These are phyloP conservation scores for Macrolepiota albuminosa DNA, from an alignment of 768 basidiomycete species.

Conservation along the genomic window DNA sequence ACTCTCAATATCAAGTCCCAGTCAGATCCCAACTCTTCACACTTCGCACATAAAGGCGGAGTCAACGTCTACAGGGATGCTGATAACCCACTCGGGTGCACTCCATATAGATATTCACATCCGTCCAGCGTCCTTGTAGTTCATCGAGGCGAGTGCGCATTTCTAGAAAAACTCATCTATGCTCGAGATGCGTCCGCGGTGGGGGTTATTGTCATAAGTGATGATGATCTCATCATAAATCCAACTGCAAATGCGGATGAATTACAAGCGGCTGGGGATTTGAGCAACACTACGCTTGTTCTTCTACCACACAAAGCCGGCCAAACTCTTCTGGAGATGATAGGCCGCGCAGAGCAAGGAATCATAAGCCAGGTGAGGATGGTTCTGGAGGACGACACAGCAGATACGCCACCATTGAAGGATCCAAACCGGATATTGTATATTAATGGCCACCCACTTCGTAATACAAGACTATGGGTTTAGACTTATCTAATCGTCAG, in stretches of 20 bases:
- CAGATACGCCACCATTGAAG: constrained; percentile 20
- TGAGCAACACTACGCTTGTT: constrained; percentile 56
- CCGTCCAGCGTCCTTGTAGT: constrained; percentile 55
- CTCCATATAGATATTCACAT: constrained; percentile 44
- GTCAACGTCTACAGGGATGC: constrained; percentile 49
- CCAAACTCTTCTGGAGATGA: constrained; percentile 46
- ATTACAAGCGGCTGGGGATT: constrained; percentile 48
- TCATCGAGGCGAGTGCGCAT: constrained; percentile 80
- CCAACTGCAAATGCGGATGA: constrained; percentile 62
- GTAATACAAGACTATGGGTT: constrained; percentile 69
- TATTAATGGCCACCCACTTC: constrained; percentile 70
- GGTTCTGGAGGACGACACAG: constrained; percentile 37
- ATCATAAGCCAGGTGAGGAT: constrained; percentile 48
- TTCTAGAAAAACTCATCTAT: constrained; percentile 72
- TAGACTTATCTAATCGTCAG: constrained; percentile 50
- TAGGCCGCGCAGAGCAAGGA: constrained; percentile 44
- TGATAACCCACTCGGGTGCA: constrained; percentile 57
- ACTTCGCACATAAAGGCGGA: constrained; percentile 48
- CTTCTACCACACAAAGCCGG: constrained; percentile 53
- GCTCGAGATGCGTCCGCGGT: constrained; percentile 70
- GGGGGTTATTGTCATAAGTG: constrained; percentile 73
- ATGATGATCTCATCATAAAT: constrained; percentile 55
- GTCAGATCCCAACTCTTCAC: constrained; percentile 24
- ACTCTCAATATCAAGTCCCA: constrained; percentile 38
- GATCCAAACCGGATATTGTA: constrained; percentile 54